A percentile compares a stretch with the other conserved stretches of the same genome.
These are phyloP conservation scores for Aspergillus sclerotiicarbonarius DNA, from an alignment of 495 filamentous ascomycete genomes.

Conservation along the genomic window DNA sequence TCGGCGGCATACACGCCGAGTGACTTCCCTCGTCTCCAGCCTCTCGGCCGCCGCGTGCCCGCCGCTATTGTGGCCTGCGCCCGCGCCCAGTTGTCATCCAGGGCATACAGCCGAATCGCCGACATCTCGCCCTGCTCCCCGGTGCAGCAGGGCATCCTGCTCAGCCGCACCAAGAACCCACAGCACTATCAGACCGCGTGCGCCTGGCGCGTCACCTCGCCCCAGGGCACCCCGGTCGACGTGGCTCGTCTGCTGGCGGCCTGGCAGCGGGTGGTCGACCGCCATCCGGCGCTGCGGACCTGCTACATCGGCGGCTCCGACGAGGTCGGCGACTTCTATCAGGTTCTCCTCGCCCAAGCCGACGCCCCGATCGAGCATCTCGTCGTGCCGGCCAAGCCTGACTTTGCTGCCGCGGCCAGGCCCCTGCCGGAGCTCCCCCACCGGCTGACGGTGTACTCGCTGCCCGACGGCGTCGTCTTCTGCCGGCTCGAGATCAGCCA, in stretches of 20 bases:
- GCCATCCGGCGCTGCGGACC: constrained; percentile 47
- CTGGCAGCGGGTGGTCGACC: constrained; percentile 47
- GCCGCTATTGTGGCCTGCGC: constrained; percentile 4
- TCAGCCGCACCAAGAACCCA: constrained; percentile 41
- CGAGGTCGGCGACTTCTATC: neutral
- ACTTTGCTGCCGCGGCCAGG: neutral
- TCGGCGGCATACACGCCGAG: neutral
- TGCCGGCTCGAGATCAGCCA: constrained; percentile 43
- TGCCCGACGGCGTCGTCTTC: constrained; percentile 24
- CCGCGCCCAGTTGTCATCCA: constrained; percentile 17
- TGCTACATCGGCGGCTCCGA: constrained; percentile 34
- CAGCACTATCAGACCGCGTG: constrained; percentile 26
- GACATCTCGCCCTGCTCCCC: constrained; percentile 45
- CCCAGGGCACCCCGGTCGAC: constrained; percentile 13
- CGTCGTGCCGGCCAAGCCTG: neutral
- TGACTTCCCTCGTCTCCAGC: constrained; percentile 11
- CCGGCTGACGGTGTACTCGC: neutral
- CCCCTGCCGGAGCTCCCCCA: neutral
- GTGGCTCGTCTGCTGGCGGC: constrained; percentile 28
- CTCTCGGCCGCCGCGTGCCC: constrained; percentile 11
- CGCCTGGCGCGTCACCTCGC: constrained; percentile 12
- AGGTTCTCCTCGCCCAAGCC: neutral
- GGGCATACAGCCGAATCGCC: constrained; percentile 26
- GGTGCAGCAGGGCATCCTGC: constrained; percentile 46
- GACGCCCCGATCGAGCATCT: neutral